Evolutionary conservation across 192 early-diverging fungal species (phyloP), one percentile per base, ranked within the genome.

Genomic region (Coemansia interrupta): DNA sequence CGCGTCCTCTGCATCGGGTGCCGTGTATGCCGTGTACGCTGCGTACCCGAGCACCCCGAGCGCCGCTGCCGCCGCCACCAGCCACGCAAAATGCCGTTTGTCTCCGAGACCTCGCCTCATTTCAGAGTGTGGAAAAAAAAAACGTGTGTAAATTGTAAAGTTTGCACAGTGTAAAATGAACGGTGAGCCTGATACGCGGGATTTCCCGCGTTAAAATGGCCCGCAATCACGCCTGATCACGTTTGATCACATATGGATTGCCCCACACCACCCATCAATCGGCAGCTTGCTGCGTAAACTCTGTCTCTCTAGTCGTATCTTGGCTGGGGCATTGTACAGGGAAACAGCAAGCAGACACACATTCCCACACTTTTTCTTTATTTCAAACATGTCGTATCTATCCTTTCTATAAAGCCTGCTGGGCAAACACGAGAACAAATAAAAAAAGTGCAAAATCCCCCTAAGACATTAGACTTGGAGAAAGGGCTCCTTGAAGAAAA

Each of bases 51-150:
- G 32, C 6, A 36, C 32, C 9, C 32, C 32, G 32, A 36, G 32
- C 9, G 32, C 32, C 9, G 32, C 32, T 8, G 32, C 32, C 9
- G 32, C 32, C 9, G 18, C 19, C 3, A 8, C 9, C 6, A 19
- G 3, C 13, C 14, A 22, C 22, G 26, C 5, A 9, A 30, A n/a
- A 19, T 32, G 47, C 22, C 29, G 22, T 51, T 26, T 43, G 69
- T 64, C n/a, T 56, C 44, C 47, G 58, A 66, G 19, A 63, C 61
- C 15, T 76, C 67, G 58, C 32, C 32, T 36, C 32, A 36, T 36
- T 36, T 36, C 32, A 36, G 26, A 30, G 7, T 30, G 7, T 7
- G 29, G 7, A 7, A 30, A 30, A 30, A 30, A 30, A 5, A 30
- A 30, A 30, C 7, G 29, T n/a, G n/a, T n/a, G n/a, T n/a, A n/a